Percentiles rank a stretch among this genome's conserved stretches.
Conservation (phyloP, 2,329 filamentous ascomycete genomes). For the Grosmannia huntii region DNA sequence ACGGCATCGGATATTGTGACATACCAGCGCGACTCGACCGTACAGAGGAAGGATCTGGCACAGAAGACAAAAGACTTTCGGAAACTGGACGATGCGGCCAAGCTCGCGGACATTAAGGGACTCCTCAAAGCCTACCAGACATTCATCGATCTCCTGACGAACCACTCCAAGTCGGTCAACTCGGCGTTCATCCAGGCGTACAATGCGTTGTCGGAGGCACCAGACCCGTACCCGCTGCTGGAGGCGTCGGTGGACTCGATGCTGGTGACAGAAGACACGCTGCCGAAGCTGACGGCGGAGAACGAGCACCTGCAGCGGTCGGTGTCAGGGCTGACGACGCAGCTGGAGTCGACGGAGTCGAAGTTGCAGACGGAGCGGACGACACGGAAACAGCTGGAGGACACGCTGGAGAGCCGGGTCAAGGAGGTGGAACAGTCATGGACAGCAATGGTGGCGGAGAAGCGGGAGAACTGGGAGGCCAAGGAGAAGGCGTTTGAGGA, state of each 20-base stretch:
- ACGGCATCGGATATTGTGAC: constrained; percentile 91
- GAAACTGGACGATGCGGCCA: constrained; percentile 80
- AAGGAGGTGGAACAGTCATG: constrained; percentile 87
- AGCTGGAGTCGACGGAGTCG: constrained; percentile 72
- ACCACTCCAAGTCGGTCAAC: constrained; percentile 88
- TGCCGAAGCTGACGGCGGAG: constrained; percentile 80
- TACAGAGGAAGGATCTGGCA: constrained; percentile 93
- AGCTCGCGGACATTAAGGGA: constrained; percentile 78
- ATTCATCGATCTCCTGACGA: constrained; percentile 92
- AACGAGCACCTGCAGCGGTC: constrained; percentile 77
- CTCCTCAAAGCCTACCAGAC: constrained; percentile 94
- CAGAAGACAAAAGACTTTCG: constrained; percentile 98
- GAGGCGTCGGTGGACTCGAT: constrained; percentile 94
- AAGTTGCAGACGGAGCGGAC: constrained; percentile 67
- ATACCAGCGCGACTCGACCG: constrained; percentile 87
- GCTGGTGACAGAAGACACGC: constrained; percentile 79
- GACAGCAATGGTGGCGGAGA: constrained; percentile 81
- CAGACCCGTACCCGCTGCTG: constrained; percentile 89
- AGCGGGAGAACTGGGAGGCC: constrained; percentile 89
- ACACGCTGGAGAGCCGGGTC: constrained; percentile 62
- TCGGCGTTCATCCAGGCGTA: constrained; percentile 89
- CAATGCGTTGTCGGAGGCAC: constrained; percentile 84
- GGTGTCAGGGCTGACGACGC: constrained; percentile 59
- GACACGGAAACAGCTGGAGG: constrained; percentile 62
- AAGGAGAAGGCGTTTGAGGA: constrained; percentile 84